Percentiles rank a stretch among this genome's conserved stretches.
These are phyloP conservation scores for Trypanosoma theileri DNA, from an alignment of 208 protist genomes.

Conservation along the genomic window DNA sequence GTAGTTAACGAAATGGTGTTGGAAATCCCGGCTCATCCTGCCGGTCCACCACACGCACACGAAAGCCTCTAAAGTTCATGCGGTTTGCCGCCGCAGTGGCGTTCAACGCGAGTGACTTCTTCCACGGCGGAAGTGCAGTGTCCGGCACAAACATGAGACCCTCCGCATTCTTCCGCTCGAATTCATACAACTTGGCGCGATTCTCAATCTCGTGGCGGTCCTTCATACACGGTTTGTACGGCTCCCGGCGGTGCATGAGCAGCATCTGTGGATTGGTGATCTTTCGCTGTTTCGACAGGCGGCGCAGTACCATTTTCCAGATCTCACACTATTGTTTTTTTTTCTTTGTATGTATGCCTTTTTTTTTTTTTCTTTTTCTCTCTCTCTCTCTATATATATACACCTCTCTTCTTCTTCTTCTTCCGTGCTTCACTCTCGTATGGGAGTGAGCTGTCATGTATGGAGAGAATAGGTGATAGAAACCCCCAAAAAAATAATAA, in stretches of 20 bases:
- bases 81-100: constrained; percentile 29
- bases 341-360: no score
- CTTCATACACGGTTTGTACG: constrained; percentile 64
- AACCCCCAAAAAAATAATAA: no score
- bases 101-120: constrained; percentile 53
- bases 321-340: not conserved
- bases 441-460: no score
- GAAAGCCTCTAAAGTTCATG: constrained; percentile 73
- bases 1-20: constrained; percentile 70
- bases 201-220: constrained; percentile 69
- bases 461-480: no score
- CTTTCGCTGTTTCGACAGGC: constrained; percentile 46
- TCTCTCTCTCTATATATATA: no score
- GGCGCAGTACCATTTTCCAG: constrained; percentile 24
- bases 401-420: no score
- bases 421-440: no score
- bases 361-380: no score
- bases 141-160: constrained; percentile 80
- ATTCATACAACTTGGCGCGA: constrained; percentile 49
- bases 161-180: constrained; percentile 67
- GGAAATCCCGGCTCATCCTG: constrained; percentile 87
- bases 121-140: constrained; percentile 66
- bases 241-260: constrained; percentile 42
- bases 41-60: constrained; percentile 66
- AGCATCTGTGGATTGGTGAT: constrained; percentile 46